Conservation (phyloP, 2,329 filamentous ascomycete species). For the Xylaria hypoxylon region DNA sequence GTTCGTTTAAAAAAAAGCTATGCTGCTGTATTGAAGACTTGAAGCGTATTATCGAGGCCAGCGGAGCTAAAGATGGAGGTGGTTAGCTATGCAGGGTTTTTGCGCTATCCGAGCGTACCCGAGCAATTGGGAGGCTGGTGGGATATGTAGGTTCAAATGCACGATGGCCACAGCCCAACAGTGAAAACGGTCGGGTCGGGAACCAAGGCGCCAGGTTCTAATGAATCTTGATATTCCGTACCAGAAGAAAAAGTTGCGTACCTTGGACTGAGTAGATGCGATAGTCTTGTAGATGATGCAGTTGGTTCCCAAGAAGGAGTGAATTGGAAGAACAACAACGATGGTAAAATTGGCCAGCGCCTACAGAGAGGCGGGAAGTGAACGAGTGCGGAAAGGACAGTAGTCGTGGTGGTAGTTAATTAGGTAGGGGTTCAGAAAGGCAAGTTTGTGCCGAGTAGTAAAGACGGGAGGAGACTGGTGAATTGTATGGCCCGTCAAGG, state of each 20-base stretch:
- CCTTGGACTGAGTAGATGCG: background rate
- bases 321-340: slow-evolving; percentile 37
- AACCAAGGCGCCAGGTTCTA: slow-evolving; percentile 13
- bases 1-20: slow-evolving; percentile 12
- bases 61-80: slow-evolving; percentile 17
- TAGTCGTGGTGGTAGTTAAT: slow-evolving; percentile 34
- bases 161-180: slow-evolving; percentile 42
- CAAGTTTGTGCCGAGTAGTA: slow-evolving; percentile 43
- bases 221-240: slow-evolving; percentile 15
- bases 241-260: slow-evolving; percentile 9
- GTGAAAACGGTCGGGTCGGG: slow-evolving; percentile 36
- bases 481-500: slow-evolving; percentile 42
- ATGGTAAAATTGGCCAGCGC: slow-evolving; percentile 48
- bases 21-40: slow-evolving; percentile 7
- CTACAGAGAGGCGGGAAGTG: slow-evolving; percentile 46
- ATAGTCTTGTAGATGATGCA: slow-evolving; percentile 38
- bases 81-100: slow-evolving; percentile 36
- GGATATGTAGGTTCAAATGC: slow-evolving; percentile 49
- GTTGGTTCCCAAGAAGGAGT: slow-evolving; percentile 38
- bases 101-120: slow-evolving; percentile 37
- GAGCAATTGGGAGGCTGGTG: slow-evolving; percentile 43
- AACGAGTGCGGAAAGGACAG: slow-evolving; percentile 47
- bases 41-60: slow-evolving; percentile 20
- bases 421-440: slow-evolving; percentile 29
- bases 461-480: slow-evolving; percentile 44